phyloP scores from a whole-genome alignment of 371 early-diverging fungal species.

The Lichtheimia ramosa region DNA sequence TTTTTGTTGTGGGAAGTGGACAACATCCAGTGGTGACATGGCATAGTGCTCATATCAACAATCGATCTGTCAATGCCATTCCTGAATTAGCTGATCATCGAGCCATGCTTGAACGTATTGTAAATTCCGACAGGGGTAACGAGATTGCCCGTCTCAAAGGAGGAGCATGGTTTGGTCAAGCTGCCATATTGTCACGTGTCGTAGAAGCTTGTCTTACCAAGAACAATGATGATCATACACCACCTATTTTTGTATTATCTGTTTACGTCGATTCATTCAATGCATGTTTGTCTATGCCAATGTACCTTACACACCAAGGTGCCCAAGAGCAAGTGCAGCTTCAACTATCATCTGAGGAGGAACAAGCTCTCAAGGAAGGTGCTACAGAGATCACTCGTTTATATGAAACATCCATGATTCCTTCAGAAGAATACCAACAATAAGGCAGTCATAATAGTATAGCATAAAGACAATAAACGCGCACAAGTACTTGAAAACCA shows the following conservation, averaged over 20 bases:
- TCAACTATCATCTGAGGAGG: constrained; percentile 29
- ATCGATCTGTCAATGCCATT: constrained; percentile 53
- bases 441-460: no score
- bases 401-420: background rate
- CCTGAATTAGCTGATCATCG: constrained; percentile 46
- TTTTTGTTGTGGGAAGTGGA: constrained; percentile 78
- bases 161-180: constrained; percentile 79
- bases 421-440: no score
- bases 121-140: constrained; percentile 60
- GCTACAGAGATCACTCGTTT: background rate
- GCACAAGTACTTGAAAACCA: no score
- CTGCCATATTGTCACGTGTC: constrained; percentile 63
- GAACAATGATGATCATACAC: constrained; percentile 42
- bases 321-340: constrained; percentile 57
- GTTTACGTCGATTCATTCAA: constrained; percentile 59
- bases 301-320: constrained; percentile 58
- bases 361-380: background rate
- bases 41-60: constrained; percentile 66
- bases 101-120: constrained; percentile 42
- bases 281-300: constrained; percentile 67
- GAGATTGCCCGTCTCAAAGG: constrained; percentile 80
- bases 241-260: constrained; percentile 46
- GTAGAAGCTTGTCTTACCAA: constrained; percentile 50
- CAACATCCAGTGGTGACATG: constrained; percentile 72
- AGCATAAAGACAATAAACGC: no score